Base-by-base conservation (phyloP, 2,329 filamentous ascomycete species). In the Volutella citrinella region DNA sequence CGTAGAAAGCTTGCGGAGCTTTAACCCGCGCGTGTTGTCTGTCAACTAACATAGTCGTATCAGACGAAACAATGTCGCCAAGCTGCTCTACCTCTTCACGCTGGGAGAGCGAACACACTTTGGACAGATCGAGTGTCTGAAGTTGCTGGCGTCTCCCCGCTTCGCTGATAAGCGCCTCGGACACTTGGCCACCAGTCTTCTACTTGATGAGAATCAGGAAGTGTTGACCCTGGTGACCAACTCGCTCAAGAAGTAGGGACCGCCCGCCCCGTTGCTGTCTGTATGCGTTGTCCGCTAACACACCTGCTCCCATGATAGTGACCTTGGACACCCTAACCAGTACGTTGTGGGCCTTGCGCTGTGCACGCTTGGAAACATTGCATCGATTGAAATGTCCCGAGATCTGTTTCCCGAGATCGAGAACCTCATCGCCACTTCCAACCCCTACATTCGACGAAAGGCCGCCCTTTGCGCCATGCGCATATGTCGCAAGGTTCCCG, bases 381-480 rank as follows among this genome's bases (percentile, higher is more conserved):
- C 94, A 39, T 96, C 91, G 1, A 76, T 97, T 55, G 93, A 98
- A 63, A 98, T 98, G 93, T 95, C 93, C 13, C 78, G 93, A 71
- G 93, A 98, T 65, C 72, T 98, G 14, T 98, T 98, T 63, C 80
- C 89, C 49, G 91, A 98, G 72, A 87, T 98, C 60, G 94, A 98
- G 64, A 87, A 78, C 42, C 80, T 97, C 30, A 71, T 98, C 46
- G 85, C 89, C 25, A 96, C 90, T 30, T 84, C 89, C 33, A 98
- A 98, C 61, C 93, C 93, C n/a, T 98, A 98, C 60, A 96, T 98
- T 58, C 80, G 93, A 52, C 80, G 93, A 51, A 98, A 98, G 70
- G 93, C 93, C 13, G 93, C 93, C 5, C 76, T 98, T n/a, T 98
- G 93, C 65, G 93, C 93, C 31, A 98, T 98, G 93, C 80, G 90